phyloP scores from a whole-genome alignment of 805 yeast genomes.

The Saccharomycopsis synnaedendra region DNA sequence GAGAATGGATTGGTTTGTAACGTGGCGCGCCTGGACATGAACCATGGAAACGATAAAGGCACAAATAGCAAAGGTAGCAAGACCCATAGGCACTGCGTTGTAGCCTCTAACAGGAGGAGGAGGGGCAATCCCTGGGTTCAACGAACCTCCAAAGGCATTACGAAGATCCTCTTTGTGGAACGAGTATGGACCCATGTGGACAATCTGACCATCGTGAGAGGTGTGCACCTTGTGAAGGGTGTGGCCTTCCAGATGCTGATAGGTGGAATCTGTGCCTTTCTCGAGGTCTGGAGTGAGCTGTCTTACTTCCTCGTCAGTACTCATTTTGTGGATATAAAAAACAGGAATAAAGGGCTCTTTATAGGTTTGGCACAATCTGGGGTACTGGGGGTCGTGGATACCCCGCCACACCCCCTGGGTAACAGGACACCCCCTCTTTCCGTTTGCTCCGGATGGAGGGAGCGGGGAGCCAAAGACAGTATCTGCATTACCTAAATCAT shows the following conservation, averaged over 20 bases:
- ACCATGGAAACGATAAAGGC: slow-evolving; percentile 47
- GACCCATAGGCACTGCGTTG: slow-evolving; percentile 57
- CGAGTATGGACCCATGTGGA: slow-evolving; percentile 22
- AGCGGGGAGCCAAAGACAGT: no score
- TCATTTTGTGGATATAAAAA: background rate
- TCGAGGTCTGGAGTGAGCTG: slow-evolving; percentile 16
- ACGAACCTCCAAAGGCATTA: slow-evolving; percentile 48
- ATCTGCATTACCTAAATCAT: no score
- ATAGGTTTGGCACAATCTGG: no score
- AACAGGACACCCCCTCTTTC: no score
- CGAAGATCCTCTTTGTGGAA: slow-evolving; percentile 37
- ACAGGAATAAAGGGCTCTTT: background rate
- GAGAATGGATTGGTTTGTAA: slow-evolving; percentile 37
- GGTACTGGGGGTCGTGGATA: no score
- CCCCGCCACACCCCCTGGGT: no score
- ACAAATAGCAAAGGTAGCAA: slow-evolving; percentile 49
- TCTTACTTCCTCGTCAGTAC: slow-evolving; percentile 2
- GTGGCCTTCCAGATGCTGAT: background rate
- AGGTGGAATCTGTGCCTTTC: background rate
- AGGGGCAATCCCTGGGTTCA: slow-evolving; percentile 29
- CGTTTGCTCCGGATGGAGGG: no score
- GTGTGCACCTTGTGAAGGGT: slow-evolving; percentile 9
- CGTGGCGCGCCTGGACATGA: slow-evolving; percentile 43
- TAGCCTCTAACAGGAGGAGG: slow-evolving; percentile 31
- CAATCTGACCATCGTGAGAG: slow-evolving; percentile 13